phyloP scores from a whole-genome alignment of 2,329 filamentous ascomycete genomes.

The Talaromyces funiculosus region DNA sequence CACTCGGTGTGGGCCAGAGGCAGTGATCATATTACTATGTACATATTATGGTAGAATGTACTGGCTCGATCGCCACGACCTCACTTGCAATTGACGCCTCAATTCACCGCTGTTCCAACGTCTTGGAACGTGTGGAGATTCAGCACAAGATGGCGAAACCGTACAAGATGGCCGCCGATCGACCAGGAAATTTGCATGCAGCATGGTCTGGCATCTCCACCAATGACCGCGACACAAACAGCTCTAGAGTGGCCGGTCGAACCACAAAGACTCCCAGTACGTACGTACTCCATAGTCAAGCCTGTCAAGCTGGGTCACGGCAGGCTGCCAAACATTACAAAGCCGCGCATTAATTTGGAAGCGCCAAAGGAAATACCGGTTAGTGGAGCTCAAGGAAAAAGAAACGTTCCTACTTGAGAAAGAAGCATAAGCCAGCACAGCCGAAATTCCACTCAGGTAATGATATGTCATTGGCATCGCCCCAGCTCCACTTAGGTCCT shows the following conservation, averaged over 20 bases:
- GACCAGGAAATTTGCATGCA: conserved; percentile 5
- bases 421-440: background rate
- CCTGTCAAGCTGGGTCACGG: background rate
- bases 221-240: background rate
- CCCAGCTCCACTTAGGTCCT: background rate
- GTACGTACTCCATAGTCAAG: background rate
- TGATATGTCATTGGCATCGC: conserved; percentile 4
- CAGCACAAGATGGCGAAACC: conserved; percentile 1
- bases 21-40: background rate
- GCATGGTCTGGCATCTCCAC: background rate
- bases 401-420: conserved; percentile 8
- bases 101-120: conserved; percentile 3
- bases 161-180: conserved; percentile 3
- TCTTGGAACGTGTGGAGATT: conserved; percentile 5
- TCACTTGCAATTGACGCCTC: background rate
- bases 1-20: background rate
- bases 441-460: conserved; percentile 6
- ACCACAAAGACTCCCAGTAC: background rate
- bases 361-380: background rate
- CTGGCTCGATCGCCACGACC: conserved; percentile 1
- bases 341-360: conserved; percentile 1
- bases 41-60: background rate
- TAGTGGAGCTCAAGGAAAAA: conserved; percentile 7
- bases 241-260: background rate
- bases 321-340: conserved; percentile 2